Conservation (phyloP, 495 filamentous ascomycete genomes). For the Geoglossum glabrum region DNA sequence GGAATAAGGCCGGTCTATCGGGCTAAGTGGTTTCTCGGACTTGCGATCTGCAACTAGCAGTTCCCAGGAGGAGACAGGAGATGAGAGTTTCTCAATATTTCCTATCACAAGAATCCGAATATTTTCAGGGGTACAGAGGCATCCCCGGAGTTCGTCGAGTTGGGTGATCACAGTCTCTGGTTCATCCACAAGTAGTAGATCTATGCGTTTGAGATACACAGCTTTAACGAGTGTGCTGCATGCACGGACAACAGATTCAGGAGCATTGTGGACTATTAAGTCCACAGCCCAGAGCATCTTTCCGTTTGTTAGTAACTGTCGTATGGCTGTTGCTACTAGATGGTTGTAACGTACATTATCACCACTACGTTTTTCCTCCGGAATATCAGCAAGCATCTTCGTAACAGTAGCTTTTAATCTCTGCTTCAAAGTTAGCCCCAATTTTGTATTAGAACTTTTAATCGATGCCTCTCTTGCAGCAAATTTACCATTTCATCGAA, state of each 20-base stretch:
- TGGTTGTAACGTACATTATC: conserved; percentile 31
- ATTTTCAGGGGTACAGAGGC: conserved; percentile 63
- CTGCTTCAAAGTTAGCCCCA: conserved; percentile 10
- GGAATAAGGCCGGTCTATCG: conserved; percentile 35
- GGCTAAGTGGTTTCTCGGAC: conserved; percentile 26
- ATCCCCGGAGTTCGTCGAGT: conserved; percentile 54
- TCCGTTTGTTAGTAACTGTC: not conserved
- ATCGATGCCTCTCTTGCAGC: not conserved
- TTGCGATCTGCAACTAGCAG: conserved; percentile 21
- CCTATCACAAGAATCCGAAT: conserved; percentile 68
- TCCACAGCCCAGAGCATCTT: conserved; percentile 56
- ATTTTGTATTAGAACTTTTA: not conserved
- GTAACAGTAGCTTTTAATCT: conserved; percentile 68
- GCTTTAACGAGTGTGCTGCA: conserved; percentile 71
- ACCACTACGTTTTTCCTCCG: conserved; percentile 78
- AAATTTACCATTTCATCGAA: conserved; percentile 42
- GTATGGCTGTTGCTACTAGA: conserved; percentile 20
- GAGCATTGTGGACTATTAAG: conserved; percentile 54
- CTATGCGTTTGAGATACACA: conserved; percentile 68
- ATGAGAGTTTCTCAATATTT: conserved; percentile 51
- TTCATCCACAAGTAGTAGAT: conserved; percentile 48
- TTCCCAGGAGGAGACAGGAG: conserved; percentile 76
- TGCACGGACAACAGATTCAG: conserved; percentile 53
- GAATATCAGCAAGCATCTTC: conserved; percentile 79
- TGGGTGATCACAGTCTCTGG: conserved; percentile 49